Conservation (phyloP, 163 green algal species). For the Coccomyxa subellipsoidea region DNA sequence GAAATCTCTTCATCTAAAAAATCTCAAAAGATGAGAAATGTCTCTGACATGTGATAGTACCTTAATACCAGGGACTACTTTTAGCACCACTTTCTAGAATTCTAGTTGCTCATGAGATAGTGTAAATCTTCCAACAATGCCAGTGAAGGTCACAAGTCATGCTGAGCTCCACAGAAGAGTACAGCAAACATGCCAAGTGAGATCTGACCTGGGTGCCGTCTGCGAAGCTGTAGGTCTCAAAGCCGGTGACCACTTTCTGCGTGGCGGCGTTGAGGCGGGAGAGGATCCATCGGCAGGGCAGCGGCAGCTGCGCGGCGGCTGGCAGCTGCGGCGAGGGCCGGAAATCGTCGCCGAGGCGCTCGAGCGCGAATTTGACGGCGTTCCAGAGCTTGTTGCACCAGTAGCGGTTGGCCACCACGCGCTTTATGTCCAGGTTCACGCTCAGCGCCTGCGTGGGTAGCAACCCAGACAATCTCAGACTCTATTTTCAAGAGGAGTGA, state of each 20-base stretch:
- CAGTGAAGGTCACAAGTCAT: too few species aligned
- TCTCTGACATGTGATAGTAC: too few species aligned
- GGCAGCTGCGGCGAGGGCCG: constrained; percentile 20
- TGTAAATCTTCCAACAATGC: too few species aligned
- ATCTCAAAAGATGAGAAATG: too few species aligned
- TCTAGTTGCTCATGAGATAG: too few species aligned
- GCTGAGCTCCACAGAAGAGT: too few species aligned
- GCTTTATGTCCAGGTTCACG: constrained; percentile 97
- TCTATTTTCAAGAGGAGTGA: not conserved
- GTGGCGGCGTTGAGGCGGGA: constrained; percentile 63
- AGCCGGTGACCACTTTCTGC: constrained; percentile 34
- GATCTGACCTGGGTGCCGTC: constrained; percentile 58
- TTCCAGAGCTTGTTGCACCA: constrained; percentile 99
- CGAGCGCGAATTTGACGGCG: constrained; percentile 92
- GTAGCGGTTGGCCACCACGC: constrained; percentile 92
- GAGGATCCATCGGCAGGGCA: constrained; percentile 82
- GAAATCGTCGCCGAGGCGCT: constrained; percentile 83
- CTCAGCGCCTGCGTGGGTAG: constrained; percentile 62
- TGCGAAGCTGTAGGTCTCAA: constrained; percentile 88
- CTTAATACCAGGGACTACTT: too few species aligned
- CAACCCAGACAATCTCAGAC: not conserved
- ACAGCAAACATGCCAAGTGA: too few species aligned
- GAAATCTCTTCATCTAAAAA: too few species aligned
- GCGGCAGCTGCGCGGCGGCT: constrained; percentile 41
- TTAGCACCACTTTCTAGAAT: too few species aligned